A percentile compares a stretch with the other conserved stretches of the same genome.
Conservation (phyloP, 192 early-diverging fungal species). For the Cetraspora pellucida region DNA sequence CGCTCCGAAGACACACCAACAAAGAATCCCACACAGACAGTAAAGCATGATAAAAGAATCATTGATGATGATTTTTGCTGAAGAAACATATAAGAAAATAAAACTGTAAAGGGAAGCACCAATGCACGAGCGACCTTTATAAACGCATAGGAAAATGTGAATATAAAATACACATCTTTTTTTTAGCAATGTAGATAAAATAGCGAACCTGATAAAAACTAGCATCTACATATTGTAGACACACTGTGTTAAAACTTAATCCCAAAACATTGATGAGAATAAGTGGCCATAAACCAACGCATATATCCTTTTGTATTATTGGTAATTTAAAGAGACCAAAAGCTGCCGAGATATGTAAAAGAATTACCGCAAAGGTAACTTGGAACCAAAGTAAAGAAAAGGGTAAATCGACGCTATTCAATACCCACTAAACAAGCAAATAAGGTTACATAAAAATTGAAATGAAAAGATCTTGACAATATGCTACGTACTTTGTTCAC, state of each 20-base stretch:
- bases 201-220: constrained; percentile 57
- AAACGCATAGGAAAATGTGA: too few species aligned
- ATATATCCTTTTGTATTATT: constrained; percentile 34
- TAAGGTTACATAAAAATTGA: not conserved
- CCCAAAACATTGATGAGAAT: constrained; percentile 59
- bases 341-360: constrained; percentile 38
- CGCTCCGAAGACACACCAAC: constrained; percentile 48
- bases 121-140: constrained; percentile 56
- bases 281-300: constrained; percentile 43
- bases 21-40: constrained; percentile 57
- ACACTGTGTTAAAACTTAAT: constrained; percentile 58
- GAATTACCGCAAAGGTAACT: constrained; percentile 53
- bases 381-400: constrained; percentile 60
- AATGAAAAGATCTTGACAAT: too few species aligned
- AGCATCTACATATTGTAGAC: constrained; percentile 61
- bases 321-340: constrained; percentile 47
- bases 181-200: not conserved
- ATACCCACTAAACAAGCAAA: constrained; percentile 43
- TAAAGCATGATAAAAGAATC: constrained; percentile 45
- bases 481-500: constrained; percentile 52
- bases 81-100: constrained; percentile 46
- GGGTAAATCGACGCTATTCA: constrained; percentile 52
- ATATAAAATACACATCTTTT: too few species aligned
- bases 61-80: constrained; percentile 39
- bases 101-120: constrained; percentile 60